These are phyloP conservation scores for Solanum arcanum DNA, from an alignment of 257 asterid genomes.

Conservation along the genomic window DNA sequence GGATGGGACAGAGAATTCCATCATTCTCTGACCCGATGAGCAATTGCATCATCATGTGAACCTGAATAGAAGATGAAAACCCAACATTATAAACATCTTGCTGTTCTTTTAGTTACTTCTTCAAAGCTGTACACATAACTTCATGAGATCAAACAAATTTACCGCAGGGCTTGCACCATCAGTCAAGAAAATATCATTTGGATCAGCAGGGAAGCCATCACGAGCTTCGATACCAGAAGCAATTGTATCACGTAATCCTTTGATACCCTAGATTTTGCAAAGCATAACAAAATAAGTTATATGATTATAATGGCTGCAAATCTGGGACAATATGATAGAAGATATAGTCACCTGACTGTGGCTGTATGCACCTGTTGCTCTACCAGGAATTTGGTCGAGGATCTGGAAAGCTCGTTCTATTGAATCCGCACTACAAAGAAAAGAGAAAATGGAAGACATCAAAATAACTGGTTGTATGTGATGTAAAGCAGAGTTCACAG, in stretches of 20 bases:
- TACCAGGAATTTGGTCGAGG: conserved; percentile 91
- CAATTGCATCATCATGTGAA: conserved; percentile 99
- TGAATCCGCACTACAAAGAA: conserved; percentile 69
- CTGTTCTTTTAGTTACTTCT: background rate
- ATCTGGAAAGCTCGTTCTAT: conserved; percentile 89
- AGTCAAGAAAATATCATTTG: conserved; percentile 91
- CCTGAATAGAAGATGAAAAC: conserved; percentile 31
- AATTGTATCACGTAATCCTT: conserved; percentile 86
- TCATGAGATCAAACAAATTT: background rate
- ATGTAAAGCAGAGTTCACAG: background rate
- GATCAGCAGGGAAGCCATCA: conserved; percentile 91
- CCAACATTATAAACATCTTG: background rate
- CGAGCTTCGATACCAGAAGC: conserved; percentile 96
- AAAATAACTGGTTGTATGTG: background rate
- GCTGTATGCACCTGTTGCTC: conserved; percentile 99
- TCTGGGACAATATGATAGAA: background rate
- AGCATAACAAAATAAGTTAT: background rate
- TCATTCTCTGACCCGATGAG: conserved; percentile 66
- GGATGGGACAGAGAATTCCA: conserved; percentile 94
- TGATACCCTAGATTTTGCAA: conserved; percentile 53
- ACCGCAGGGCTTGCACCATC: conserved; percentile 99
- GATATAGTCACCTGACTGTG: conserved; percentile 72
- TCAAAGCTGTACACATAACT: background rate
- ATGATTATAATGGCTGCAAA: background rate
- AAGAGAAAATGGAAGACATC: background rate